Base-by-base conservation (phyloP, 768 basidiomycete genomes). In the Ephemerocybe angulata region DNA sequence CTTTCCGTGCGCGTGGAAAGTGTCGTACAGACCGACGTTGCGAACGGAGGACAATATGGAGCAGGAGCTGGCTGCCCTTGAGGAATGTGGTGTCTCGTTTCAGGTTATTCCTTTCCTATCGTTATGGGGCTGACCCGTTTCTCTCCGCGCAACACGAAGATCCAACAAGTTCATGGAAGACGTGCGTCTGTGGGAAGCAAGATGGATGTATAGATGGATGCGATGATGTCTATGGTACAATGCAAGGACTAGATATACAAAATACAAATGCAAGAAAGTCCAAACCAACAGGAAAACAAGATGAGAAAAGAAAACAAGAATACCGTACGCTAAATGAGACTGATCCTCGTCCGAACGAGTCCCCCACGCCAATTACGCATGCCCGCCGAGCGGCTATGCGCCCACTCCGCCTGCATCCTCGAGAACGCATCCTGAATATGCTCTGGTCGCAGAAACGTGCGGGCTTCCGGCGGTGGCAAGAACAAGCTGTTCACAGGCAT, bases 361-460 rank as follows among this genome's bases (percentile, higher is more conserved):
- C 93, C 93, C 4, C 91, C 91, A 50, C 91, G 78, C 87, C 90
- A 96, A 66, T 95, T 92, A 57, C 84, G 77, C 84, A 94, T 89
- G 1, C 93, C 93, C 2, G 90, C 90, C 22, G 86, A 87, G 48
- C 93, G 84, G 37, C 79, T 77, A 62, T 91, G 88, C 2, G 85
- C 77, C 84, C 90, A 90, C 58, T 93, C 87, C 4, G 85, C 78
- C 68, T 95, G 93, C 87, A 96, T 94, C 56, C 91, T 76, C 2
- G 90, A 75, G 66, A 94, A 96, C 0, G 93, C 94, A 67, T 94
- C 92, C 60, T 92, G 87, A 10, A 96, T 92, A 63, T 96, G 93
- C 54, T 91, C 86, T 0, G 93, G 88, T 24, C 82, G 76, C 43
- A 96, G 70, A 0, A 91, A 83, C 3, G 85, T 90, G 54, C 90